phyloP scores from a whole-genome alignment of 192 early-diverging fungal genomes.

The Umbelopsis vinacea region DNA sequence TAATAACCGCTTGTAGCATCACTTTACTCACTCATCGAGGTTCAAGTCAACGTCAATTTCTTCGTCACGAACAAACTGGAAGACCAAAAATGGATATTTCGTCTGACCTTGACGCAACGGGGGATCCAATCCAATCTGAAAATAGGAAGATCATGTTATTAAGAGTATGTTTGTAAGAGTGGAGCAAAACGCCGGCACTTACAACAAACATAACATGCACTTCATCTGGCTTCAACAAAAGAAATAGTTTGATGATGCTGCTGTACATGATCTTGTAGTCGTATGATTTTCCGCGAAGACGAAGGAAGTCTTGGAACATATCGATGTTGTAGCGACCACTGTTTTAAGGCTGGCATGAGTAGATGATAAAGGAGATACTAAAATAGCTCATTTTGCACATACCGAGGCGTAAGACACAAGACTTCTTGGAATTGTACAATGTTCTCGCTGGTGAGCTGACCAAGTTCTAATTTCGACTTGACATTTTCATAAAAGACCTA shows the following conservation, averaged over 20 bases:
- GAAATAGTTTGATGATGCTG: conserved; percentile 81
- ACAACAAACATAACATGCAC: conserved; percentile 88
- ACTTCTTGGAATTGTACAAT: conserved; percentile 90
- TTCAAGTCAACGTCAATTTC: conserved; percentile 85
- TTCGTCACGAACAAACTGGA: conserved; percentile 95
- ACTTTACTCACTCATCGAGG: conserved; percentile 66
- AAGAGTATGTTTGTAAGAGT: background rate
- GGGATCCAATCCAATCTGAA: conserved; percentile 84
- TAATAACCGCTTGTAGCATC: background rate
- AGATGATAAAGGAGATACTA: no score
- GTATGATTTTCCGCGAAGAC: conserved; percentile 96
- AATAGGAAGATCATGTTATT: conserved; percentile 15
- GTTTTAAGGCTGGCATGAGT: background rate
- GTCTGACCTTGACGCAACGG: conserved; percentile 98
- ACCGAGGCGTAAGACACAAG: conserved; percentile 91
- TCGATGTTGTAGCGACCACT: conserved; percentile 96
- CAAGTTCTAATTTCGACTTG: conserved; percentile 89
- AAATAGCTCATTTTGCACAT: conserved; percentile 17
- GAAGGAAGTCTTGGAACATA: conserved; percentile 88
- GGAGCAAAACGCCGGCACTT: conserved; percentile 18
- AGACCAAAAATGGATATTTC: conserved; percentile 91
- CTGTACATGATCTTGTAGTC: conserved; percentile 96
- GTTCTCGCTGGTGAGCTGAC: conserved; percentile 83
- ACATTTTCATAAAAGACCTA: conserved; percentile 87
- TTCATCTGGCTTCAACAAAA: conserved; percentile 93